Base-by-base conservation (phyloP, 208 protist genomes). In the Crithidia bombi region DNA sequence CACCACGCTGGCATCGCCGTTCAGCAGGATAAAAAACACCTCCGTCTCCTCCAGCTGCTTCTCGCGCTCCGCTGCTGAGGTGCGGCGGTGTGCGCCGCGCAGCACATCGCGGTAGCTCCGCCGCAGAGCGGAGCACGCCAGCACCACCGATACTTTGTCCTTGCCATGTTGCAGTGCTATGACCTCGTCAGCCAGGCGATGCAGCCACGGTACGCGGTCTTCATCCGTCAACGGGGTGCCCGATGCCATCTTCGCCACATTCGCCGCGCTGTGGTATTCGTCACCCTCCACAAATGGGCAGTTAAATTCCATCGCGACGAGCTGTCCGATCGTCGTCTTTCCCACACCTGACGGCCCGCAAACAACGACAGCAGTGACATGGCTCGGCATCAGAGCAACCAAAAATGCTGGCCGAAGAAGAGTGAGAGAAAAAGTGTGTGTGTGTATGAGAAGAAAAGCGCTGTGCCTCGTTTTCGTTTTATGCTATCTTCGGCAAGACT, bases 121-220 rank as follows among this genome's bases (percentile, higher is more conserved):
- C 33, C 76, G 81, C 44, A 95, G 68, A 3, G 86, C 88, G 12
- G 85, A 92, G 73, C 87, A 93, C 5, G 87, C 68, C 5, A 95
- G 64, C 10, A 92, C 86, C 0, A 92, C 70, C 0, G 74, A 69
- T 38, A 73, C 38, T 0, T 11, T 12, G 6, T 59, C 43, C n/a
- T 47, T 62, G 11, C 64, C 55, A 9, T 39, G 36, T 25, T 21
- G 41, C 21, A 65, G 71, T 21, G 41, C 62, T 28, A 88, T 78
- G 15, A 83, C 82, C 44, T 86, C 82, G 0, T 46, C 54, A 26
- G 66, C 74, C 23, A 94, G 67, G 25, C 59, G 67, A 3, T 33
- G 39, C 12, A 96, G 75, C 90, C 91, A 96, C 32, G 89, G 91
- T 26, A n/a, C 11, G 19, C 91, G 76, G 61, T 96, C 91, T 5